Evolutionary conservation across 129 eudicot genomes (phyloP).

Genomic region (Flaveria robusta): DNA sequence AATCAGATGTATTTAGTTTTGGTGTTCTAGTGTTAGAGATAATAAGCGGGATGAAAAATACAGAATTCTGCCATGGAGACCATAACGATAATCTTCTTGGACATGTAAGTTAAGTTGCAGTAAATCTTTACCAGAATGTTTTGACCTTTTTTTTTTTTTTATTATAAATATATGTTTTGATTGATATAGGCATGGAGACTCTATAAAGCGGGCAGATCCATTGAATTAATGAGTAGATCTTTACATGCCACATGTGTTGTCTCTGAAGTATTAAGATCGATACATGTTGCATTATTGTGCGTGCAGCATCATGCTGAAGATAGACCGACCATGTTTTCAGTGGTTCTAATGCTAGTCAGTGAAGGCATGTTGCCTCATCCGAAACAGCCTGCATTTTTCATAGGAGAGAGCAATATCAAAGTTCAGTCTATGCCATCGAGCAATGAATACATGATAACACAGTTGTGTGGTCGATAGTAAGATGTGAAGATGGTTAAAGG

Average conservation of each 20-base stretch:
- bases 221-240: not conserved
- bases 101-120: constrained; percentile 31
- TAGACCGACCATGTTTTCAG: not conserved
- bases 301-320: not conserved
- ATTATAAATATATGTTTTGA: not conserved
- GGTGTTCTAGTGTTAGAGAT: constrained; percentile 39
- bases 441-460: not conserved
- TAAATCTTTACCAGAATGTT: not conserved
- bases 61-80: constrained; percentile 27
- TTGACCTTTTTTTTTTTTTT: not conserved
- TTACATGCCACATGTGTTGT: not conserved
- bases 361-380: not conserved
- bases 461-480: not conserved
- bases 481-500: too few relatives aligned
- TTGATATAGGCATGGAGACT: not conserved
- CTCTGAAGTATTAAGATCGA: not conserved
- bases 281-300: not conserved
- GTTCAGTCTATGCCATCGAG: too few relatives aligned
- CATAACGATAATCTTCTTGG: constrained; percentile 44
- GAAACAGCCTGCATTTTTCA: not conserved
- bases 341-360: not conserved
- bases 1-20: constrained; percentile 37
- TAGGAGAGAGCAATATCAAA: not conserved
- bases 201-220: not conserved
- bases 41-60: constrained; percentile 31